Percentiles rank a stretch among this genome's conserved stretches.
Evolutionary conservation across 192 early-diverging fungal genomes (phyloP).

Genomic region (Powellomyces hirtus): DNA sequence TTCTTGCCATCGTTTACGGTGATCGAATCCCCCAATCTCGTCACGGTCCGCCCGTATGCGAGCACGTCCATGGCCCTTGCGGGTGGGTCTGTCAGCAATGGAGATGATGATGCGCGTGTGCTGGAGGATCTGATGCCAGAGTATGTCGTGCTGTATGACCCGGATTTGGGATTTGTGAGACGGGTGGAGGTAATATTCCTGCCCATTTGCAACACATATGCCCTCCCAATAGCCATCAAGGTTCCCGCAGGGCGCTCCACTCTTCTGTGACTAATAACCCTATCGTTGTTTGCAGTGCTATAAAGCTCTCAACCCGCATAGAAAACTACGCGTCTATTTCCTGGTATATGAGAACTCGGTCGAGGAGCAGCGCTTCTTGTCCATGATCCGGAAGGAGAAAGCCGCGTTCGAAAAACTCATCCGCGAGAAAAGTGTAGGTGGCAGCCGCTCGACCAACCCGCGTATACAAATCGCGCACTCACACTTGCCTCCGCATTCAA

Average conservation of each 20-base stretch:
- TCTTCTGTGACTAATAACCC: too few species aligned
- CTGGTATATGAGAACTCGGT: slow-evolving; percentile 91
- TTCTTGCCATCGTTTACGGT: not conserved
- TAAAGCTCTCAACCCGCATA: slow-evolving; percentile 52
- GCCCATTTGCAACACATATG: not conserved
- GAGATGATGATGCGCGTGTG: slow-evolving; percentile 62
- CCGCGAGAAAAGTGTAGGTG: slow-evolving; percentile 73
- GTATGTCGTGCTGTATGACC: slow-evolving; percentile 90
- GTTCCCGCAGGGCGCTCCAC: too few species aligned
- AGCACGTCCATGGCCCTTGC: slow-evolving; percentile 26
- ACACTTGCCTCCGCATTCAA: not conserved
- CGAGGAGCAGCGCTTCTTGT: slow-evolving; percentile 91
- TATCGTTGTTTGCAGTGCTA: slow-evolving; percentile 45
- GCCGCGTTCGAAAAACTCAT: slow-evolving; percentile 93
- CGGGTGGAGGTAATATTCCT: slow-evolving; percentile 66
- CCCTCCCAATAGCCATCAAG: too few species aligned
- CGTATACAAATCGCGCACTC: not conserved
- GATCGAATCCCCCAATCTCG: slow-evolving; percentile 3
- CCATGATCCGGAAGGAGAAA: slow-evolving; percentile 81
- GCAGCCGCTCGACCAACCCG: not conserved
- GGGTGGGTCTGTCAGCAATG: slow-evolving; percentile 29
- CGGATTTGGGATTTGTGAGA: slow-evolving; percentile 82
- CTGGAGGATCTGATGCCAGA: slow-evolving; percentile 69
- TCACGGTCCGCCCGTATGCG: slow-evolving; percentile 42
- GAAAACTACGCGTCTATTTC: slow-evolving; percentile 79